A percentile compares a stretch with the other conserved stretches of the same genome.
These are phyloP conservation scores for Thalassiosira mediterranea DNA, from an alignment of 352 stramenopile species.

Conservation along the genomic window DNA sequence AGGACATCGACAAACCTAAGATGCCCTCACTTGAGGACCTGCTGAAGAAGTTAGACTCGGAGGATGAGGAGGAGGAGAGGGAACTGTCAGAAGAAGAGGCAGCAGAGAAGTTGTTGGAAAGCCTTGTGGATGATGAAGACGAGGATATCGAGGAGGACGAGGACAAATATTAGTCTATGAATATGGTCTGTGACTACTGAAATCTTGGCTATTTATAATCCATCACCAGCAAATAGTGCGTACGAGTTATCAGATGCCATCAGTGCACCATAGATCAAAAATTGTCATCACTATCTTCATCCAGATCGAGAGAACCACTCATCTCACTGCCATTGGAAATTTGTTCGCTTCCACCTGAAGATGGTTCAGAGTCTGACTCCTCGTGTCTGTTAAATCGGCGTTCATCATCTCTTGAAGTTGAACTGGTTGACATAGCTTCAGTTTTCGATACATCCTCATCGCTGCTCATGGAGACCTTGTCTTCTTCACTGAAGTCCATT, in stretches of 20 bases:
- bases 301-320: neutral
- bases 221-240: constrained; percentile 12
- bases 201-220: constrained; percentile 24
- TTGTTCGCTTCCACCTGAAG: neutral
- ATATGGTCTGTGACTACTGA: too few relatives aligned
- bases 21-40: constrained; percentile 83
- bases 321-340: neutral
- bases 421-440: constrained; percentile 6
- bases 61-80: constrained; percentile 69
- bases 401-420: constrained; percentile 28
- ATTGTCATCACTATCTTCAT: constrained; percentile 3
- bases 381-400: neutral
- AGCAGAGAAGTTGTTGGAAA: constrained; percentile 73
- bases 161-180: constrained; percentile 13
- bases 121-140: constrained; percentile 77
- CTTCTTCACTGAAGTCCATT: too few relatives aligned
- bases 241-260: constrained; percentile 5
- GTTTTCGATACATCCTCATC: too few relatives aligned
- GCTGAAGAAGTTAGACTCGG: constrained; percentile 79
- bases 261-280: neutral
- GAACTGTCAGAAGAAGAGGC: constrained; percentile 72
- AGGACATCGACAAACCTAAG: constrained; percentile 97
- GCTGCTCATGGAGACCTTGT: too few relatives aligned
- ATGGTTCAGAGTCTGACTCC: constrained; percentile 6
- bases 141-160: constrained; percentile 80